Evolutionary conservation across 129 eudicot genomes (phyloP), one percentile per base, ranked within the genome.

Genomic region (Centrapalus pauciflorus): DNA sequence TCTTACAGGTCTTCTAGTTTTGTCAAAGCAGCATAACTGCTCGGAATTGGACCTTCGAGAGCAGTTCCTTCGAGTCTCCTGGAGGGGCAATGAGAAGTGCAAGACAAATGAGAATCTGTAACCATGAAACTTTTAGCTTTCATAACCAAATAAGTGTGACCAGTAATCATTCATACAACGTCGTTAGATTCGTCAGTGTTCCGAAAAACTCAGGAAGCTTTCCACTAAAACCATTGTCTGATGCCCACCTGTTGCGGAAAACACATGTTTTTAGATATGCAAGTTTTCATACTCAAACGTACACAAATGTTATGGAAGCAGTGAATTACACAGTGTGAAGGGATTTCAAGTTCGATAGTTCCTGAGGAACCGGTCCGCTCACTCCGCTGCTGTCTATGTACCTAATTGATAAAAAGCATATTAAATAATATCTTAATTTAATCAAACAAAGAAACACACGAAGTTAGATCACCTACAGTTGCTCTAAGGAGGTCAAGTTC

Each of bases 351-450:
- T 76, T 83, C 54, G 95, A 86, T 1, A 86, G 17, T 80, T 86
- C 89, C 70, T 80, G 78, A 34, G 95, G 89, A 69, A 86, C 57
- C 32, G 82, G 84, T 52, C 95, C 89, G 67, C 86, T 78, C 43
- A 86, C 80, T 65, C 95, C 89, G 68, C 89, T 83, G 78, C 95
- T 86, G 48, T 86, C 95, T 52, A 83, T 83, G 67, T 86, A 86
- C 84, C 95, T 86, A 59, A 60, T 58, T 46, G 26, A 51, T 51
- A 20, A 66, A 70, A 52, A 80, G 57, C 29, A 49, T 19, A 38
- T 37, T 30, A 12, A 20, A 1, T 62, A 16, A 61, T n/a, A 19
- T 12, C 29, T 28, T 51, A 17, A 51, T 17, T n/a, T n/a, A n/a
- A 21, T 26, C 12, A 46, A 59, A 20, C 0, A 32, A 61, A 32